Percentiles rank a stretch among this genome's conserved stretches.
phyloP scores from a whole-genome alignment of 2,329 filamentous ascomycete species.

The Paecilomyces sp. region DNA sequence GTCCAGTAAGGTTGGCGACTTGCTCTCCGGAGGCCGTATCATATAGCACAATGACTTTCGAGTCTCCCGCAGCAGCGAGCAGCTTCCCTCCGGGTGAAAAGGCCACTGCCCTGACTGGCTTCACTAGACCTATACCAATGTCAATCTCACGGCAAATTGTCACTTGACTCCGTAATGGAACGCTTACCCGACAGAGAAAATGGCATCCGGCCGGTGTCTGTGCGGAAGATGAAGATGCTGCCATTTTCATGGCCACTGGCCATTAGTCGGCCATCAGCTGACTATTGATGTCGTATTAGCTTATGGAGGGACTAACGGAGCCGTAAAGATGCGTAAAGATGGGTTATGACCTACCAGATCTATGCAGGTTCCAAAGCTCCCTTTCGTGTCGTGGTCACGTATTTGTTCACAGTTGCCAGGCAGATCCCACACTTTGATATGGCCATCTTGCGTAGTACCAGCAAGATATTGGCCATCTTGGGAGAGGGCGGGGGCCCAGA shows the following conservation, averaged over 20 bases:
- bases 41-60: conserved; percentile 82
- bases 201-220: conserved; percentile 73
- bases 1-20: conserved; percentile 73
- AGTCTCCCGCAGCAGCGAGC: conserved; percentile 84
- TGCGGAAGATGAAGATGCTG: conserved; percentile 89
- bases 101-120: conserved; percentile 74
- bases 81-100: conserved; percentile 83
- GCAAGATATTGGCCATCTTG: conserved; percentile 77
- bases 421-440: conserved; percentile 82
- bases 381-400: conserved; percentile 82
- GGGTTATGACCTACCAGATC: conserved; percentile 52
- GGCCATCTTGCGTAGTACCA: conserved; percentile 79
- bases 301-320: background rate
- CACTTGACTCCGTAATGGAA: background rate
- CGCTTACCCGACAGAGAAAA: conserved; percentile 72
- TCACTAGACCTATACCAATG: conserved; percentile 61
- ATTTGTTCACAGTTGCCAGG: conserved; percentile 54
- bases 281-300: conserved; percentile 34
- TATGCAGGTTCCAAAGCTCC: conserved; percentile 83
- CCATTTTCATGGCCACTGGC: conserved; percentile 92
- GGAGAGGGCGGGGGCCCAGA: conserved; percentile 84
- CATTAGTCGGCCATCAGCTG: conserved; percentile 71
- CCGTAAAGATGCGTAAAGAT: conserved; percentile 13
- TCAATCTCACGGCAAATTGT: background rate
- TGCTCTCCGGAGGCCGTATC: conserved; percentile 90